These are phyloP conservation scores for Steccherinum ochraceum DNA, from an alignment of 768 basidiomycete species.

Conservation along the genomic window DNA sequence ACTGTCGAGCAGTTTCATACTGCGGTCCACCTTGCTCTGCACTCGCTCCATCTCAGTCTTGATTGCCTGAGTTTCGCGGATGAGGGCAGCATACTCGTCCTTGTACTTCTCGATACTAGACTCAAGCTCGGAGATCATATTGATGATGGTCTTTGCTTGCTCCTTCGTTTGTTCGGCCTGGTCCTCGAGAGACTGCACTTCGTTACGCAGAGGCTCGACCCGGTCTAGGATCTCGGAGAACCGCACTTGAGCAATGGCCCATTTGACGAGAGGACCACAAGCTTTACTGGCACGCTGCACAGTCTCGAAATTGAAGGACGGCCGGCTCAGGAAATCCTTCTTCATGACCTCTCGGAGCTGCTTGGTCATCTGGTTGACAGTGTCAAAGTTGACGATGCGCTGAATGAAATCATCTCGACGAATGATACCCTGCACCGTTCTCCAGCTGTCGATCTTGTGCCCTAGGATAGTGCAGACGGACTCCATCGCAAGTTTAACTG, in stretches of 20 bases:
- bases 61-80: conserved; percentile 96
- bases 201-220: conserved; percentile 92
- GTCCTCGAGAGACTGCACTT: conserved; percentile 87
- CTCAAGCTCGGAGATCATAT: conserved; percentile 90
- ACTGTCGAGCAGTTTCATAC: conserved; percentile 91
- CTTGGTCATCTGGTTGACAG: conserved; percentile 84
- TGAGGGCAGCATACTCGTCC: conserved; percentile 93
- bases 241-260: conserved; percentile 94
- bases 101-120: conserved; percentile 91
- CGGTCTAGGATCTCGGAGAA: conserved; percentile 97
- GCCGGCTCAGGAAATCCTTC: conserved; percentile 84
- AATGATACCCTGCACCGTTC: conserved; percentile 91
- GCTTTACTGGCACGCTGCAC: conserved; percentile 95
- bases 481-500: conserved; percentile 97
- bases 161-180: conserved; percentile 95
- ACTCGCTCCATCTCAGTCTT: conserved; percentile 98
- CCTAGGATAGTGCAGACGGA: conserved; percentile 95
- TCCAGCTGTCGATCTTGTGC: conserved; percentile 96
- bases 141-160: conserved; percentile 83
- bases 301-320: conserved; percentile 90
- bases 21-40: conserved; percentile 93
- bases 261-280: conserved; percentile 96
- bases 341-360: conserved; percentile 86
- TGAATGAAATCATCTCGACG: conserved; percentile 96
- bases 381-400: conserved; percentile 94